Percentiles rank a stretch among this genome's conserved stretches.
Conservation (phyloP, 208 protist genomes). For the Tritrichomonas musculus region DNA sequence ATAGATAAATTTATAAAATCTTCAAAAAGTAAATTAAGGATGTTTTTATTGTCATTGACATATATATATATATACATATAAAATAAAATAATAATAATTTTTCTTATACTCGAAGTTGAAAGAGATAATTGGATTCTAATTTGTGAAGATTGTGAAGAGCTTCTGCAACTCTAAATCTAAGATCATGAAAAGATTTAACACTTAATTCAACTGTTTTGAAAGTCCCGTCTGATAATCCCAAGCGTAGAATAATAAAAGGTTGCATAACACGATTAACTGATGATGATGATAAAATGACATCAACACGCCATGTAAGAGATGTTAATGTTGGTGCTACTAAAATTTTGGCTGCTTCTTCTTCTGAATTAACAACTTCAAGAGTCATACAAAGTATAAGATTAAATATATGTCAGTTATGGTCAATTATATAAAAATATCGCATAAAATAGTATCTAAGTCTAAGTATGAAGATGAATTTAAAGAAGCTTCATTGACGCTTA, state of each 20-base stretch:
- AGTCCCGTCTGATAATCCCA: slow-evolving; percentile 14
- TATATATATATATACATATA: too few species aligned
- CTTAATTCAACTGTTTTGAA: slow-evolving; percentile 7
- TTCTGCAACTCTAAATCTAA: slow-evolving; percentile 4
- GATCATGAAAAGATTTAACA: slow-evolving; percentile 17
- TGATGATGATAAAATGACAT: slow-evolving; percentile 24
- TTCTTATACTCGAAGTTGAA: background rate
- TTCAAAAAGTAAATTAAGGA: too few species aligned
- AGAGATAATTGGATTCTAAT: background rate
- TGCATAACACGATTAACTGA: slow-evolving; percentile 23
- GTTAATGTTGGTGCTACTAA: background rate
- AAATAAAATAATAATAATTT: background rate
- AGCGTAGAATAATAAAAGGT: background rate
- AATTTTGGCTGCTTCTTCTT: too few species aligned
- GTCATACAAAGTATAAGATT: too few species aligned
- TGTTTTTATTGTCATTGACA: too few species aligned
- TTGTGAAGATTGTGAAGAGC: slow-evolving; percentile 5
- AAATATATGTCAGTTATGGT: too few species aligned
- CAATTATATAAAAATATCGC: too few species aligned
- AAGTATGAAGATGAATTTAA: too few species aligned
- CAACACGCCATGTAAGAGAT: slow-evolving; percentile 22
- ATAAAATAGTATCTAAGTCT: too few species aligned
- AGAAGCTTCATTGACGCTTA: too few species aligned
- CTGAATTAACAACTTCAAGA: too few species aligned
- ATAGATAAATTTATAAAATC: too few species aligned